These are phyloP conservation scores for Saturnispora ahearnii DNA, from an alignment of 805 yeast species.

Conservation along the genomic window DNA sequence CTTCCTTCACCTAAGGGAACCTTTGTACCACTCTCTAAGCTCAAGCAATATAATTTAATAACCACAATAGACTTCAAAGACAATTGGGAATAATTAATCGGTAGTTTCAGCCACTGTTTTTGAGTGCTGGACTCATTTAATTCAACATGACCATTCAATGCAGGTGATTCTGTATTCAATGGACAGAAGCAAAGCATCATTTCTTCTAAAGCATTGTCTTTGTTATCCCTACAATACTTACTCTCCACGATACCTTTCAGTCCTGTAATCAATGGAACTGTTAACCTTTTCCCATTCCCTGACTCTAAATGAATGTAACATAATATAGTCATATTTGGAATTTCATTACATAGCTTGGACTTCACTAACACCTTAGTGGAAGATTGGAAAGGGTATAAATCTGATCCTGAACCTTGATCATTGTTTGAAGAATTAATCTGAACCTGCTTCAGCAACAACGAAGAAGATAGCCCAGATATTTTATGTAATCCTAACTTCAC, in stretches of 20 bases:
- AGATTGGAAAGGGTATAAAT: background rate
- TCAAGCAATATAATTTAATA: slow-evolving; percentile 61
- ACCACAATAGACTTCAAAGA: slow-evolving; percentile 51
- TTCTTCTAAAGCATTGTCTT: background rate
- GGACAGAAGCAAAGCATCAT: background rate
- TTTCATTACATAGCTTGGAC: slow-evolving; percentile 14
- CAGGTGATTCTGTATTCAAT: background rate
- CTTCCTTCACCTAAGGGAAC: slow-evolving; percentile 53
- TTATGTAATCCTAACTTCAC: slow-evolving; percentile 37
- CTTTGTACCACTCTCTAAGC: slow-evolving; percentile 37
- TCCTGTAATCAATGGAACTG: slow-evolving; percentile 33
- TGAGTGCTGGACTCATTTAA: background rate
- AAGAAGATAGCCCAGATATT: slow-evolving; percentile 12
- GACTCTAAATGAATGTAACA: slow-evolving; percentile 12
- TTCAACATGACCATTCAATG: background rate
- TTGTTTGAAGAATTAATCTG: background rate
- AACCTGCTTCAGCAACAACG: slow-evolving; percentile 1
- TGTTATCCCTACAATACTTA: background rate
- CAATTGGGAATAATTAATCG: slow-evolving; percentile 65
- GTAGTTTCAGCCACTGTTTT: slow-evolving; percentile 55
- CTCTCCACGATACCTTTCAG: background rate
- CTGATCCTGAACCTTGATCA: background rate
- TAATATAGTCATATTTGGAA: slow-evolving; percentile 6
- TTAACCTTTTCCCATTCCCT: slow-evolving; percentile 35
- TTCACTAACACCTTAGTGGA: slow-evolving; percentile 12